Base-by-base conservation (phyloP, 1,284 basidiomycete species). In the Pseudomicrostroma phylloplanum region DNA sequence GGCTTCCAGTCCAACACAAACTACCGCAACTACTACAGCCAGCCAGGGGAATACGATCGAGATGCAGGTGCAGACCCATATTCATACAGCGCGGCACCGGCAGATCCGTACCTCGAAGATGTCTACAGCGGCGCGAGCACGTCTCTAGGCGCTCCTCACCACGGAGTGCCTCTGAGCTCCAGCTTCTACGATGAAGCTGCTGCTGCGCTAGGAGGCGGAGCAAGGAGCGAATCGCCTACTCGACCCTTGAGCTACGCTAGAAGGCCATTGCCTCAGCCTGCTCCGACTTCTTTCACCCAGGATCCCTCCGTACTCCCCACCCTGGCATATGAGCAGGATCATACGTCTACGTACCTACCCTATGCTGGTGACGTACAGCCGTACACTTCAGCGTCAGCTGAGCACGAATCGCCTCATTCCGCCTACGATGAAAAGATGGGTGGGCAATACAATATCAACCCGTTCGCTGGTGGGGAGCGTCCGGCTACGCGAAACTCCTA, bases 181-280 rank as follows among this genome's bases (percentile, higher is more conserved):
- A 72, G 71, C 66, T 76, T 76, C 59, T 76, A 74, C 59, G 49
- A 57, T 39, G 69, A 76, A 57, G 72, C 73, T 4, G 73, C 73
- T 0, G 59, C 62, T n/a, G 73, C 70, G 1, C 64, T 73, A 21
- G 60, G 53, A 15, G 23, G 57, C 19, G 43, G 43, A n/a, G 4
- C 43, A 21, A 21, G 60, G 30, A 23, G 30, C 21, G 23, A 41
- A 15, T 23, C 48, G 19, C 26, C 57, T 51, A 26, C 57, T 61
- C 30, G 30, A 4, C 61, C 42, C 19, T 42, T 19, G 23, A 15
- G 13, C 43, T 19, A 25, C n/a, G 30, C 30, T 36, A 36, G 30
- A 9, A 36, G 30, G 9, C 30, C 30, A 36, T 9, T 36, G 30
- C 30, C 30, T 36, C 12, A 30, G 26, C 21, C 40, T 23, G 17